Conservation (phyloP, 2,329 filamentous ascomycete species). For the Cytospora piceicola region DNA sequence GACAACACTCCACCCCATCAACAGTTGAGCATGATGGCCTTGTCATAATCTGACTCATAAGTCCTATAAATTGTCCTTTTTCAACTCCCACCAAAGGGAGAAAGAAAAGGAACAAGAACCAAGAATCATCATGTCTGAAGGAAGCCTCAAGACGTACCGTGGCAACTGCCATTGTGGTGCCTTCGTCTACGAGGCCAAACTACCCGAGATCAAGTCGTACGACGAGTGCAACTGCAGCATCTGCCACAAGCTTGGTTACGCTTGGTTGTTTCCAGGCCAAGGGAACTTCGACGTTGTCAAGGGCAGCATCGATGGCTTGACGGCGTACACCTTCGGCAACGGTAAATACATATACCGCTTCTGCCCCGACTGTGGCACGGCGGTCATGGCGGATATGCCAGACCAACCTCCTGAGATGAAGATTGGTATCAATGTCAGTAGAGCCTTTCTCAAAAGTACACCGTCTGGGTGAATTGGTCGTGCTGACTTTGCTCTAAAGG, state of each 20-base stretch:
- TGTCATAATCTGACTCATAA: too few relatives aligned
- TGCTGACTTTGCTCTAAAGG: constrained; percentile 24
- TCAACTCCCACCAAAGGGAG: too few relatives aligned
- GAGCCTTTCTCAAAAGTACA: background rate
- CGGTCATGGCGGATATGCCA: constrained; percentile 42
- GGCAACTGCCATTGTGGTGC: constrained; percentile 63
- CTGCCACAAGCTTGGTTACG: constrained; percentile 55
- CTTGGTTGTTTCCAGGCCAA: constrained; percentile 42
- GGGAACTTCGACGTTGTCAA: constrained; percentile 50
- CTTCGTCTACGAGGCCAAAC: constrained; percentile 54
- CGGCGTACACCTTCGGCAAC: constrained; percentile 49
- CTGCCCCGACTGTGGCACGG: constrained; percentile 54
- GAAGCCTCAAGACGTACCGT: constrained; percentile 48
- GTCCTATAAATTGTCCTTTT: too few relatives aligned
- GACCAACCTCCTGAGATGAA: constrained; percentile 38
- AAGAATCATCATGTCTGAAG: constrained; percentile 19
- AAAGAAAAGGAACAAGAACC: background rate
- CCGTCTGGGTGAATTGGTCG: background rate
- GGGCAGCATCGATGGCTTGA: constrained; percentile 47
- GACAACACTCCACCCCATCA: too few relatives aligned
- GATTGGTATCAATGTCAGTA: constrained; percentile 49
- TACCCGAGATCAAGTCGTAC: constrained; percentile 62
- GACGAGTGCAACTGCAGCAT: constrained; percentile 70
- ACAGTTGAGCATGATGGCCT: too few relatives aligned
- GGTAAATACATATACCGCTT: constrained; percentile 50